Conservation (phyloP, 179 eudicot genomes). For the Silene coronaria region DNA sequence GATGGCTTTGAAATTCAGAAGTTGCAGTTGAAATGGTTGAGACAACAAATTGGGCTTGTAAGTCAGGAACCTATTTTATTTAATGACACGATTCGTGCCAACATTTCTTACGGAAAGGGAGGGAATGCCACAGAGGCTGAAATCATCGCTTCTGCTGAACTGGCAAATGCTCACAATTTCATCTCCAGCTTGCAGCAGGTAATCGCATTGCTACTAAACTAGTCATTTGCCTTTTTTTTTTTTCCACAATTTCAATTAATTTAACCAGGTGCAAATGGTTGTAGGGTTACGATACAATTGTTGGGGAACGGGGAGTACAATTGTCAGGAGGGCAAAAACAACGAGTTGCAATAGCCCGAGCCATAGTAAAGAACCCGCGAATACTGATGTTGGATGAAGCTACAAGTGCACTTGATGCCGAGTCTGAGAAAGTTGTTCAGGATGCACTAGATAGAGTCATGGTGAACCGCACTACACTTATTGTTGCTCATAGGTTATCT, state of each 20-base stretch:
- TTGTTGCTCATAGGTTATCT: constrained; percentile 31
- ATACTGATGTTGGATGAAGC: constrained; percentile 33
- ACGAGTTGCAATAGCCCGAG: constrained; percentile 31
- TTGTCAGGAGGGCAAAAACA: constrained; percentile 38
- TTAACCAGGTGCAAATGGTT: not conserved
- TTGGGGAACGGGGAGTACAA: constrained; percentile 31
- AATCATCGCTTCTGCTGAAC: constrained; percentile 20
- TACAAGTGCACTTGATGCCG: constrained; percentile 35
- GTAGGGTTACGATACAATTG: constrained; percentile 30
- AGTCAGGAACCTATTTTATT: constrained; percentile 35
- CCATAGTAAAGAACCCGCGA: constrained; percentile 27
- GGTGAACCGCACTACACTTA: constrained; percentile 27
- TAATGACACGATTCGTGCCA: constrained; percentile 29
- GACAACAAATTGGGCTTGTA: constrained; percentile 26
- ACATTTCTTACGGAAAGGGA: constrained; percentile 27
- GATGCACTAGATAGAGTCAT: constrained; percentile 29
- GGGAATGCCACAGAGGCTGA: constrained; percentile 26
- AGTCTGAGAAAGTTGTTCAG: constrained; percentile 33
- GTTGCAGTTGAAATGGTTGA: constrained; percentile 22
- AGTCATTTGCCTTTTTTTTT: not conserved
- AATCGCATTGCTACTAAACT: not conserved
- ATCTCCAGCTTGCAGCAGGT: constrained; percentile 26
- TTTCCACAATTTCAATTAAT: too few relatives aligned
- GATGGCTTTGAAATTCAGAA: constrained; percentile 23
- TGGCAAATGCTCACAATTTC: constrained; percentile 31